These are phyloP conservation scores for Fusarium domesticum DNA, from an alignment of 2,329 filamentous ascomycete genomes.

Conservation along the genomic window DNA sequence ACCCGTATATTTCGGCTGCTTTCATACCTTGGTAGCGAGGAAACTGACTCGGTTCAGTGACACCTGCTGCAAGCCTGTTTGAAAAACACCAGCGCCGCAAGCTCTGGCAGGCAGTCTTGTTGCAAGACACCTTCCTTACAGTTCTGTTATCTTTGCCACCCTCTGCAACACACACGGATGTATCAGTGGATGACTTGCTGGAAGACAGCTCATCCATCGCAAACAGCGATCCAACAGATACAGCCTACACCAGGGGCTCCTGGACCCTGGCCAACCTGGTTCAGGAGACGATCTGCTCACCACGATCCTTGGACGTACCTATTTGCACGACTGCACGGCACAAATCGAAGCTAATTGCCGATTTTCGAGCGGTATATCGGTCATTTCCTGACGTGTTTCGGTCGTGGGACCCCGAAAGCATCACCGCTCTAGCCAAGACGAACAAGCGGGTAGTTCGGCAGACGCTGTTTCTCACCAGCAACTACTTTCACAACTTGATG, in stretches of 20 bases:
- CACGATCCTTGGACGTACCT: slow-evolving; percentile 69
- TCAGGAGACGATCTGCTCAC: slow-evolving; percentile 72
- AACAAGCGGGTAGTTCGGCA: slow-evolving; percentile 69
- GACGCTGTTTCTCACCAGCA: slow-evolving; percentile 75
- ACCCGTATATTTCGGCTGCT: neutral
- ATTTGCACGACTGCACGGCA: slow-evolving; percentile 66
- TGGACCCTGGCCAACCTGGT: slow-evolving; percentile 78
- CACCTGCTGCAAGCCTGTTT: slow-evolving; percentile 62
- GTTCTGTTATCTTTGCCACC: slow-evolving; percentile 75
- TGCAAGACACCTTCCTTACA: slow-evolving; percentile 79
- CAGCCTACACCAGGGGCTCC: slow-evolving; percentile 69
- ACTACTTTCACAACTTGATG: slow-evolving; percentile 82
- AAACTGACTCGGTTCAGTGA: slow-evolving; percentile 41
- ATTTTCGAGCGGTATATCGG: slow-evolving; percentile 70
- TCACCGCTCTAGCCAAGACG: slow-evolving; percentile 53
- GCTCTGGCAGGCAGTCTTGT: slow-evolving; percentile 76
- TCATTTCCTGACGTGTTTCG: slow-evolving; percentile 70
- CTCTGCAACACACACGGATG: slow-evolving; percentile 75
- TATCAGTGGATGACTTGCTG: slow-evolving; percentile 68
- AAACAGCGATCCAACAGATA: slow-evolving; percentile 61
- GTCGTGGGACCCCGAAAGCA: slow-evolving; percentile 60
- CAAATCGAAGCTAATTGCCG: slow-evolving; percentile 65
- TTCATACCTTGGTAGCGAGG: neutral
- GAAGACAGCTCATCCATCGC: slow-evolving; percentile 60
- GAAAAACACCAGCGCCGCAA: slow-evolving; percentile 78